Evolutionary conservation across 176 grass and related monocot species (phyloP).

Genomic region (Avena atlantica): DNA sequence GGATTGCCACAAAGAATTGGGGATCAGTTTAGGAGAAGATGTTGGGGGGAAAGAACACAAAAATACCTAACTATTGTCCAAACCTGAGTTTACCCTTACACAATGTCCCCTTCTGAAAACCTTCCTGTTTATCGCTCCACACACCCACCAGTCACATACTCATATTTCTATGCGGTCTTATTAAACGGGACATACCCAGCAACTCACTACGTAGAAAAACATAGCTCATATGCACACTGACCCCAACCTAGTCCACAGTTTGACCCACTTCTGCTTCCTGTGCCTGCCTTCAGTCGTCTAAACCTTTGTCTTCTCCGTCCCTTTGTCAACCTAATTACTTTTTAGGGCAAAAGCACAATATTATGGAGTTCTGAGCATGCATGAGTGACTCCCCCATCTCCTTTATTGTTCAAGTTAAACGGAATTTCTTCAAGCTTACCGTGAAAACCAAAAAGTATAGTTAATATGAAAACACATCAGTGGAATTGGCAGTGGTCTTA

Average conservation of each 20-base stretch:
- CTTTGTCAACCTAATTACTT: background rate
- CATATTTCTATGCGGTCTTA: background rate
- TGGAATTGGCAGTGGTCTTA: background rate
- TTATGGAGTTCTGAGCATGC: conserved; percentile 8
- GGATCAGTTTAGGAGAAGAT: background rate
- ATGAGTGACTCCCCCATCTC: background rate
- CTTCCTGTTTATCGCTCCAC: background rate
- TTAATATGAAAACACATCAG: background rate
- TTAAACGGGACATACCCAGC: background rate
- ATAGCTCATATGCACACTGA: background rate
- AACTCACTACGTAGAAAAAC: background rate
- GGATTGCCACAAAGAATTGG: background rate
- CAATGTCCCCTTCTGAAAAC: background rate
- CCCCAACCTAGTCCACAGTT: background rate
- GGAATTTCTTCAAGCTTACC: background rate
- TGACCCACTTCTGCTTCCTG: background rate
- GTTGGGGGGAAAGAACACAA: background rate
- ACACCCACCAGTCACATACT: background rate
- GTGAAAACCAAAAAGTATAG: background rate
- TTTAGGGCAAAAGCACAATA: background rate
- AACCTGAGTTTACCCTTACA: background rate
- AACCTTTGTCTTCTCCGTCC: background rate
- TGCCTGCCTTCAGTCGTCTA: background rate
- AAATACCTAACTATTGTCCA: background rate
- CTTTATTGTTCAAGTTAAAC: background rate